A percentile compares a stretch with the other conserved stretches of the same genome.
These are phyloP conservation scores for Hypericum androsaemum DNA, from an alignment of 345 rosid genomes.

Conservation along the genomic window DNA sequence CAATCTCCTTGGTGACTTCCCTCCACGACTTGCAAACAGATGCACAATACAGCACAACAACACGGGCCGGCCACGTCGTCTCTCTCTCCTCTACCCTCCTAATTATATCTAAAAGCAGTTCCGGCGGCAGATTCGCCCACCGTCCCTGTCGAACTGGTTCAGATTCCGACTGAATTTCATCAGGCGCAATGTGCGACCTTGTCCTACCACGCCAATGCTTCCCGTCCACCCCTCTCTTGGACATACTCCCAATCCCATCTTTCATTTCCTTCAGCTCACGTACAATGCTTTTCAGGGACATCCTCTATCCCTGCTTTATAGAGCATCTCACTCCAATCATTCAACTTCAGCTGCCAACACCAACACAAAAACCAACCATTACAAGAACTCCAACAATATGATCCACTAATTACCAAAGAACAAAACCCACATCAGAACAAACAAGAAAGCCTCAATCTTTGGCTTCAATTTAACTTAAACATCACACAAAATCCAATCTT, in stretches of 20 bases:
- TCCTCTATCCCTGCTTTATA: slow-evolving; percentile 20
- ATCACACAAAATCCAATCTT: no score
- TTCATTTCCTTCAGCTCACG: slow-evolving; percentile 74
- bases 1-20: not conserved
- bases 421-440: no score
- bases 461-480: no score
- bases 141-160: slow-evolving; percentile 46
- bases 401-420: no score
- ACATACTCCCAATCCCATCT: slow-evolving; percentile 71
- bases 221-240: slow-evolving; percentile 44
- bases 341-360: no score
- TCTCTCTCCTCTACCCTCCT: not conserved
- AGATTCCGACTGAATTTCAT: slow-evolving; percentile 29
- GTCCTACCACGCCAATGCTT: slow-evolving; percentile 48
- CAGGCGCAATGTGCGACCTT: slow-evolving; percentile 76
- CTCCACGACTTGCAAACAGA: slow-evolving; percentile 30
- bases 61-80: not conserved
- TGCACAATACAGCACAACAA: slow-evolving; percentile 30
- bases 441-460: no score
- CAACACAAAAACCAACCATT: no score
- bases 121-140: slow-evolving; percentile 36
- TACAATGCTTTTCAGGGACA: slow-evolving; percentile 72
- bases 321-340: no score
- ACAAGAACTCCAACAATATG: no score
- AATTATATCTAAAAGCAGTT: not conserved